Evolutionary conservation across 352 stramenopile species (phyloP), one percentile per base, ranked within the genome.

Genomic region (Blastocystis sp.): DNA sequence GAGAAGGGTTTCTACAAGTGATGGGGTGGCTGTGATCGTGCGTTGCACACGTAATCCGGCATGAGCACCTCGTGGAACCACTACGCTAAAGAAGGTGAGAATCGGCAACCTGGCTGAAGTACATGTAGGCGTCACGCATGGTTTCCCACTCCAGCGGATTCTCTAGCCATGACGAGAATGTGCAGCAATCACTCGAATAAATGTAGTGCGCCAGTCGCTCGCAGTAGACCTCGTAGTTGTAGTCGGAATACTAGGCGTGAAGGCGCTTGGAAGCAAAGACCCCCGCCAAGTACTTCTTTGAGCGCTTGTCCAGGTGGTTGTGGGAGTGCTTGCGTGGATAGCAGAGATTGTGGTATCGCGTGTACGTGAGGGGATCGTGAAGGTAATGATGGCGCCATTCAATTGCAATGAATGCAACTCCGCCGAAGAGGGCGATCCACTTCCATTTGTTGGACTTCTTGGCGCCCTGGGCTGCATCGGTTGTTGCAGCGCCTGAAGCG

Each of bases 141-240:
- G 43, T 65, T 60, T 66, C 48, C 71, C 71, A 81, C 38, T 65
- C 23, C 4, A 81, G 45, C 43, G 71, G 71, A 38, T 81, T 81
- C 21, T 81, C 62, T 69, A 69, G 17, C 34, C 21, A 28, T 19
- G n/a, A 69, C 2, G n/a, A 17, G 3, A 34, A 34, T 28, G 40
- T 1, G 21, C 0, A 34, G 40, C 11, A 2, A 5, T 17, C n/a
- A 69, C 62, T 19, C 19, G 38, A 2, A 81, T 43, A 40, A 23
- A 81, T 19, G 10, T 21, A 48, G 11, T 65, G 28, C n/a, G 71
- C 0, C 5, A 81, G 53, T 45, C 71, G 71, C 3, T 81, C 71
- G 43, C 71, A 81, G 48, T 65, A 81, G 7, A 81, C 5, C 34
- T 81, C 71, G 1, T 23, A 40, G 21, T 53, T 81, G 43, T 81